Evolutionary conservation across 176 grass and related monocot species (phyloP).

Genomic region (Carex kokanica): DNA sequence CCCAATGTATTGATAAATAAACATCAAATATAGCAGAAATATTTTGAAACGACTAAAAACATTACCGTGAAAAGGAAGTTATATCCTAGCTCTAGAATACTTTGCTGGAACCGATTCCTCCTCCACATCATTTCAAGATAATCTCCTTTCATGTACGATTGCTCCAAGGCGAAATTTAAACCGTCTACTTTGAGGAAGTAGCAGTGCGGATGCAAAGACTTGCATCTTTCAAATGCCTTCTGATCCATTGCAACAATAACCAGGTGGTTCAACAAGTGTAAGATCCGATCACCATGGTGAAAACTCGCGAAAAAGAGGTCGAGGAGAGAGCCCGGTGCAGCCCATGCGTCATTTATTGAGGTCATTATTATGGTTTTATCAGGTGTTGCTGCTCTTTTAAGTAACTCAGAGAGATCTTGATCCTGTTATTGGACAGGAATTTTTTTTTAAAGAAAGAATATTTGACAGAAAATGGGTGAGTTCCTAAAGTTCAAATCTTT

Average conservation of each 20-base stretch:
- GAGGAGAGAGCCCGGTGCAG: constrained; percentile 50
- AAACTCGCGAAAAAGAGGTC: constrained; percentile 83
- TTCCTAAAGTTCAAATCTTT: neutral
- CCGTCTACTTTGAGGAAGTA: constrained; percentile 43
- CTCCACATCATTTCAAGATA: constrained; percentile 90
- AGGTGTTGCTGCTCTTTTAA: constrained; percentile 39
- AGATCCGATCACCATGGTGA: constrained; percentile 35
- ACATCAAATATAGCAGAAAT: neutral
- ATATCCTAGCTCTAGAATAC: constrained; percentile 60
- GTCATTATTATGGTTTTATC: constrained; percentile 65
- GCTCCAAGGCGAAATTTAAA: constrained; percentile 53
- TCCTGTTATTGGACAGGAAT: neutral
- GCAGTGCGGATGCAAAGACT: constrained; percentile 52
- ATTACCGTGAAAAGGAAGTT: constrained; percentile 68
- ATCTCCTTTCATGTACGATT: constrained; percentile 63
- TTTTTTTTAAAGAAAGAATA: neutral
- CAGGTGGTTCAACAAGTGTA: constrained; percentile 45
- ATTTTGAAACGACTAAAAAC: too few relatives aligned
- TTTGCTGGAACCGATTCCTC: constrained; percentile 50
- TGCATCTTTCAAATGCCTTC: constrained; percentile 42
- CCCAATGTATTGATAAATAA: neutral
- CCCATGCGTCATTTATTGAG: constrained; percentile 68
- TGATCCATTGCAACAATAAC: constrained; percentile 58
- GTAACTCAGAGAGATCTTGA: constrained; percentile 38
- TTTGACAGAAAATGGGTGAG: neutral